These are phyloP conservation scores for Rosa lucieae DNA, from an alignment of 306 rosid species.

Conservation along the genomic window DNA sequence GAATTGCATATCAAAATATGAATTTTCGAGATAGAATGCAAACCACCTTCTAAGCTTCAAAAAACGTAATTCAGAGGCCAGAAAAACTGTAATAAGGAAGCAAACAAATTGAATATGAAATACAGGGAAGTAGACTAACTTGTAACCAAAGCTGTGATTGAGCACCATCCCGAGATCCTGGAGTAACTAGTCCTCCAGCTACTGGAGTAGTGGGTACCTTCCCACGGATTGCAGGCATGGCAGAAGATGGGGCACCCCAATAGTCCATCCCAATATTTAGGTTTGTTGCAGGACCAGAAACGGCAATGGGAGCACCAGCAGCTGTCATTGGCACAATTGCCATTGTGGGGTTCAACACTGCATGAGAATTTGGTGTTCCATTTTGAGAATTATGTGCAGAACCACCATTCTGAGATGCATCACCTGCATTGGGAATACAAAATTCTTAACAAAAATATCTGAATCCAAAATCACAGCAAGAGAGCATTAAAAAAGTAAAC, in stretches of 20 bases:
- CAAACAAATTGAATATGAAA: slow-evolving; percentile 7
- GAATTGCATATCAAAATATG: not conserved
- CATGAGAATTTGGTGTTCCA: slow-evolving; percentile 66
- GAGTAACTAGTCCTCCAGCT: slow-evolving; percentile 68
- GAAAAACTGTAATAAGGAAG: not conserved
- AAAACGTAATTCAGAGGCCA: not conserved
- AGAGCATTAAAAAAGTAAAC: slow-evolving; percentile 27
- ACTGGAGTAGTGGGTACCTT: slow-evolving; percentile 80
- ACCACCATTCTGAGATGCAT: slow-evolving; percentile 81
- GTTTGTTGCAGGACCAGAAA: slow-evolving; percentile 89
- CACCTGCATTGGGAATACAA: slow-evolving; percentile 48
- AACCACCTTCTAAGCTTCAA: not conserved
- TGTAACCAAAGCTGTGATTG: slow-evolving; percentile 91
- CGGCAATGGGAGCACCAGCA: slow-evolving; percentile 66
- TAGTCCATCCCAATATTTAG: slow-evolving; percentile 98
- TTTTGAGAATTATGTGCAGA: slow-evolving; percentile 68
- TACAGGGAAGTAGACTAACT: slow-evolving; percentile 41
- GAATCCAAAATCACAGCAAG: slow-evolving; percentile 20
- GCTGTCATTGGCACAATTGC: slow-evolving; percentile 60
- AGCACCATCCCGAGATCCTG: slow-evolving; percentile 82
- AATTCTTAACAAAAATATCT: slow-evolving; percentile 20
- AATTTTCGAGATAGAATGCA: not conserved
- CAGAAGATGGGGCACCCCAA: slow-evolving; percentile 82
- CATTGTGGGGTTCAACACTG: slow-evolving; percentile 70
- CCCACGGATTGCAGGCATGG: slow-evolving; percentile 65